Conservation (phyloP, 441 rosid genomes). For the Populus tomentosa region DNA sequence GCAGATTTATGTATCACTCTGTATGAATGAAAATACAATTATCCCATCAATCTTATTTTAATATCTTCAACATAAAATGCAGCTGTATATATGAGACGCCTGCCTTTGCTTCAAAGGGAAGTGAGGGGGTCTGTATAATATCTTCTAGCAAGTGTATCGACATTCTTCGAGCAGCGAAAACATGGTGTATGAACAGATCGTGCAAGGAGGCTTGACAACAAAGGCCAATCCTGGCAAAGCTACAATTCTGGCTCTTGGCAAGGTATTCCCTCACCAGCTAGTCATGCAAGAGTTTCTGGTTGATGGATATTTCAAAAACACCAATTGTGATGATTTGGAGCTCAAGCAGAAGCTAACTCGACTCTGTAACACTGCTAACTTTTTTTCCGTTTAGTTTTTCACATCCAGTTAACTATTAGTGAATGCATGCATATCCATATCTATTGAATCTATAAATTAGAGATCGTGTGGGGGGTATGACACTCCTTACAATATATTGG, state of each 20-base stretch:
- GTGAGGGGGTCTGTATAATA: background rate
- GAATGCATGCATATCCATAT: background rate
- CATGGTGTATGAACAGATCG: slow-evolving; percentile 49
- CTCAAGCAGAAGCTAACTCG: slow-evolving; percentile 81
- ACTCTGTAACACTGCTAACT: slow-evolving; percentile 50
- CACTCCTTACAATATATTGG: background rate
- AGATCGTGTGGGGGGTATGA: background rate
- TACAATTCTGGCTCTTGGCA: slow-evolving; percentile 79
- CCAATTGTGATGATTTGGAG: slow-evolving; percentile 87
- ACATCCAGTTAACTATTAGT: background rate
- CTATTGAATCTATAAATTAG: background rate
- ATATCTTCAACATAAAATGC: background rate
- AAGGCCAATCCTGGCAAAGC: slow-evolving; percentile 59
- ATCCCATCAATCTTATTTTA: background rate
- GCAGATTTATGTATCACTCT: slow-evolving; percentile 7
- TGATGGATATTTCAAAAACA: slow-evolving; percentile 86
- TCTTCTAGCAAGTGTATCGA: background rate
- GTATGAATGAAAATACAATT: background rate
- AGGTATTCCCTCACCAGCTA: slow-evolving; percentile 96
- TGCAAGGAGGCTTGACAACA: slow-evolving; percentile 30
- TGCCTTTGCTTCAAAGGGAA: slow-evolving; percentile 2
- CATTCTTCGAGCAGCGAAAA: slow-evolving; percentile 9
- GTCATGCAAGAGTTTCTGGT: slow-evolving; percentile 94
- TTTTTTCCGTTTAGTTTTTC: slow-evolving; percentile 4
- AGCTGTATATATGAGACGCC: slow-evolving; percentile 16